These are phyloP conservation scores for Phragmites australis DNA, from an alignment of 176 grass and related monocot species.

Conservation along the genomic window DNA sequence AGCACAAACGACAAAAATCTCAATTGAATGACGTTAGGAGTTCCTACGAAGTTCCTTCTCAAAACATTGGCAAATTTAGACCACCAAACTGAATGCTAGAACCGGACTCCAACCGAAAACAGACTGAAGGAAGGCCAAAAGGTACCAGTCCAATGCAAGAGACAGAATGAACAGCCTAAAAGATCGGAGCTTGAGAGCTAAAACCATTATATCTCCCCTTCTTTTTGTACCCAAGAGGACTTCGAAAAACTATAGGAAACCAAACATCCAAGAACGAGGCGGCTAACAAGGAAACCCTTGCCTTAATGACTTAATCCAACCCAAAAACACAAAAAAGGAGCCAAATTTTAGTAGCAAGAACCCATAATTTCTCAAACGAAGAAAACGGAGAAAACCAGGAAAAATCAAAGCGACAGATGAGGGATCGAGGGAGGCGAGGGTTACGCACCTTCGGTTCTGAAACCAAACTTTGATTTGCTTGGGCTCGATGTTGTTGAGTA, in stretches of 20 bases:
- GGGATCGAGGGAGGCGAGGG: not conserved
- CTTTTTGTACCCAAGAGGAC: not conserved
- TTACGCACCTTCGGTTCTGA: slow-evolving; percentile 88
- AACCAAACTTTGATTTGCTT: slow-evolving; percentile 99
- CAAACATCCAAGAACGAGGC: not conserved
- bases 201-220: not conserved
- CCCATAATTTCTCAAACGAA: not conserved
- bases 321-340: not conserved
- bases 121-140: not conserved
- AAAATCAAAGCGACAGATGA: not conserved
- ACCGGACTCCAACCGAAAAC: not conserved
- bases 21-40: not conserved
- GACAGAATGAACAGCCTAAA: not conserved
- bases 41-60: not conserved
- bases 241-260: too few species aligned
- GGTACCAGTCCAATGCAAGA: not conserved
- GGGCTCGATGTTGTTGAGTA: slow-evolving; percentile 85
- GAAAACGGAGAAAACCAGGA: not conserved
- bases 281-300: not conserved
- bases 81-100: not conserved
- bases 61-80: slow-evolving; percentile 21
- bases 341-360: not conserved
- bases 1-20: not conserved
- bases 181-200: not conserved
- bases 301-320: not conserved